Evolutionary conservation across 192 early-diverging fungal genomes (phyloP).

Genomic region (Coemansia sp.): DNA sequence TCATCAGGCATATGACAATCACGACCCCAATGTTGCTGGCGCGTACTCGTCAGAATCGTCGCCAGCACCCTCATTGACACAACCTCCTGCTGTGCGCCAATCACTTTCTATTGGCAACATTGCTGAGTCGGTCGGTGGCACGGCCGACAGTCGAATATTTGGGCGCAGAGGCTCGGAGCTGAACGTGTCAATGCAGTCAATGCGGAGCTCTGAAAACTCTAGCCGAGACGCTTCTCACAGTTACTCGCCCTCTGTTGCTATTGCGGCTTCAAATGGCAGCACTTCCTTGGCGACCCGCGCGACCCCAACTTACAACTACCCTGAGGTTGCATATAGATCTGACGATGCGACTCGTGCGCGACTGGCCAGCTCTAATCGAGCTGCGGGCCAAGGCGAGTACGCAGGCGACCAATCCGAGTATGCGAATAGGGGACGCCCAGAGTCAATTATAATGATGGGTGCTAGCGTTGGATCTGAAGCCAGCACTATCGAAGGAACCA

Average conservation of each 20-base stretch:
- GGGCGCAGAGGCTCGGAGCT: constrained; percentile 14
- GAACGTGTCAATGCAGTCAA: constrained; percentile 14
- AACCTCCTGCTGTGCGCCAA: constrained; percentile 15
- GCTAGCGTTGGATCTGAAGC: background rate
- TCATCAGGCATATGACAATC: constrained; percentile 32
- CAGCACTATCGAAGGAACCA: background rate
- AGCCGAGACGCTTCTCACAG: constrained; percentile 1
- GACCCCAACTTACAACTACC: constrained; percentile 30
- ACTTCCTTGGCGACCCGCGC: background rate
- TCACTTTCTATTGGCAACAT: constrained; percentile 18
- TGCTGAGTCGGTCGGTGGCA: constrained; percentile 2
- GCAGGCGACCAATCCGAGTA: background rate
- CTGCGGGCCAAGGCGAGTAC: background rate
- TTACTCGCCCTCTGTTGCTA: constrained; percentile 7
- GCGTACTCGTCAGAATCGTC: constrained; percentile 18
- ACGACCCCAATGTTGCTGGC: constrained; percentile 12
- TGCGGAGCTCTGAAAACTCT: constrained; percentile 11
- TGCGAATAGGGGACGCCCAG: background rate
- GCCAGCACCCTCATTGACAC: constrained; percentile 6
- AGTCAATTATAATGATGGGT: background rate
- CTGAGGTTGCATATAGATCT: constrained; percentile 29
- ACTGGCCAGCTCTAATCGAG: background rate
- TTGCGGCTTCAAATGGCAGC: background rate
- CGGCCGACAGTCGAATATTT: constrained; percentile 3
- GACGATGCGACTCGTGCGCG: no score